Conservation (phyloP, 73 alveolate genomes). For the Tetrahymena borealis region DNA sequence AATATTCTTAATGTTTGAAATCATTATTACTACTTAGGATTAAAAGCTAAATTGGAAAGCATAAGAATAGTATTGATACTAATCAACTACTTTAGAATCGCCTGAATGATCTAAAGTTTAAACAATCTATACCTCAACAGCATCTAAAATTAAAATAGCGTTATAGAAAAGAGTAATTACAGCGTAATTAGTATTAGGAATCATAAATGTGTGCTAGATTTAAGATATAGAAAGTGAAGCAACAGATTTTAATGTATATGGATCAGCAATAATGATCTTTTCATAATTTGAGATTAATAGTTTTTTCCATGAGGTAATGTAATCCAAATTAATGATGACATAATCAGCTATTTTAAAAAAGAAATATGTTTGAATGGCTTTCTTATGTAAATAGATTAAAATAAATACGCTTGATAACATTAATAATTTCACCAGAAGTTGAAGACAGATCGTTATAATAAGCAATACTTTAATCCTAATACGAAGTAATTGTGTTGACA, state of each 20-base stretch:
- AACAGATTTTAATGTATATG: neutral
- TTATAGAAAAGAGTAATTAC: neutral
- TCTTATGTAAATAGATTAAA: neutral
- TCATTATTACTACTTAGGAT: neutral
- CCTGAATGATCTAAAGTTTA: neutral
- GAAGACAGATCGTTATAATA: neutral
- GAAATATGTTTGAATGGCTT: neutral
- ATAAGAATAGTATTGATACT: neutral
- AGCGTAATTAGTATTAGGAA: neutral
- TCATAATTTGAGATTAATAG: neutral
- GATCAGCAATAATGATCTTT: neutral
- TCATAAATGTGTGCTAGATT: neutral
- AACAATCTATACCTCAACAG: neutral
- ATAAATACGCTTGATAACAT: neutral
- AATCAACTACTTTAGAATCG: neutral
- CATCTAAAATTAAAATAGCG: neutral
- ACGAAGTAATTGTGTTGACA: neutral
- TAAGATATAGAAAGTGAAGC: neutral
- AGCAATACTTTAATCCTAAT: neutral
- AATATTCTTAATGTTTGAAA: neutral
- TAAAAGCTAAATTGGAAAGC: neutral
- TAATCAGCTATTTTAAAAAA: neutral
- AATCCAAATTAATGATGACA: neutral
- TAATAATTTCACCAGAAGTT: neutral
- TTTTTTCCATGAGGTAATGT: neutral